Base-by-base conservation (phyloP, 768 basidiomycete genomes). In the Cystobasidium ongulense region DNA sequence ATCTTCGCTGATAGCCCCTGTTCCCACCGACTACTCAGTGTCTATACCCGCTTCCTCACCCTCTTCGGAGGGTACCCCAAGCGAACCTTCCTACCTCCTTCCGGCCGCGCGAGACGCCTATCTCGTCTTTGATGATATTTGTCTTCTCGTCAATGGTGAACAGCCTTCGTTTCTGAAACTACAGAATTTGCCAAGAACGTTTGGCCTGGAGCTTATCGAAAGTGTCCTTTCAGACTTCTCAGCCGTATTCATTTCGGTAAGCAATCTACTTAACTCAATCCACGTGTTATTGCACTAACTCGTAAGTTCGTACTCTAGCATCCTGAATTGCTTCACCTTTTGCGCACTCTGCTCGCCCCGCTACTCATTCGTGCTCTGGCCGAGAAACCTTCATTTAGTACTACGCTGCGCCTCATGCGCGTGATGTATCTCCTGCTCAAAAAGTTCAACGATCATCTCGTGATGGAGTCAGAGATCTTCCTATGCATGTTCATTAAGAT, bases 161-260 rank as follows among this genome's bases (percentile, higher is more conserved):
- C 88, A 86, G 66, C 90, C 93, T 1, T 84, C 85, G 66, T 91
- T 96, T 78, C 84, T 96, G 74, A 88, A 88, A 76, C 86, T 97
- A 57, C 88, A 90, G 25, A 86, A 85, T 63, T 83, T 98, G 54
- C 90, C 90, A 78, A 89, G 93, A 81, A 97, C 96, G 0, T 98
- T 98, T 77, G 92, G 93, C 0, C 82, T 99, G n/a, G 95, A 99
- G 81, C 83, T 98, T 66, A 92, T 98, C 41, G 95, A 99, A 82
- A 97, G 94, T 78, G 91, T 97, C 1, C 83, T 99, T 63, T 93
- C 92, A 7, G 93, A 94, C 79, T 93, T 94, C 77, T 88, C 92
- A 75, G 85, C 85, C n/a, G 84, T 92, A 0, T 93, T 94, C 80
- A 85, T 89, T 64, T 86, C 89, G 84, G 93, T 90, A 77, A 41